Conservation (phyloP, 139 green algal species). For the Choricystis sp. region DNA sequence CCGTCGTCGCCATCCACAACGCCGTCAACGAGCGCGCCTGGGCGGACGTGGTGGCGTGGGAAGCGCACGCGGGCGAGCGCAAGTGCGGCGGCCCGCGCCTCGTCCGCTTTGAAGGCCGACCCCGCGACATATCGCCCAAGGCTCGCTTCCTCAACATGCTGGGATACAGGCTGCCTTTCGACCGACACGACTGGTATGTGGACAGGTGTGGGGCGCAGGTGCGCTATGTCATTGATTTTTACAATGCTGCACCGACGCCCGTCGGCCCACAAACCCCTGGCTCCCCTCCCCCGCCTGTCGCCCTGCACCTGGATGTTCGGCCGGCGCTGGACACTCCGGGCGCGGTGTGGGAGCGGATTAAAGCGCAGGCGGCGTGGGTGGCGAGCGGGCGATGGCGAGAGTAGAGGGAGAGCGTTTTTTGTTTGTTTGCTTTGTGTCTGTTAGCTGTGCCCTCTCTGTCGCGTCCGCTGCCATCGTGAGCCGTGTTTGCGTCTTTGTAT, state of each 20-base stretch:
- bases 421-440: too few relatives aligned
- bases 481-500: too few relatives aligned
- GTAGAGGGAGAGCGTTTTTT: too few relatives aligned
- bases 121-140: slow-evolving; percentile 73
- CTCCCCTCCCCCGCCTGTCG: slow-evolving; percentile 42
- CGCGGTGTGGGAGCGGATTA: slow-evolving; percentile 42
- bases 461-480: too few relatives aligned
- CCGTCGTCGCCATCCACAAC: slow-evolving; percentile 88
- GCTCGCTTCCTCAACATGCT: slow-evolving; percentile 78
- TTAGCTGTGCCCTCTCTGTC: too few relatives aligned
- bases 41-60: slow-evolving; percentile 66
- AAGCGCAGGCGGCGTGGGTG: slow-evolving; percentile 37
- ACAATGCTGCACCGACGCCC: slow-evolving; percentile 46
- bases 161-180: slow-evolving; percentile 82
- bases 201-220: slow-evolving; percentile 69
- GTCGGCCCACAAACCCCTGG: too few relatives aligned
- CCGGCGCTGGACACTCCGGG: slow-evolving; percentile 61
- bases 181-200: slow-evolving; percentile 89
- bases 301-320: slow-evolving; percentile 81
- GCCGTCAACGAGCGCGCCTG: slow-evolving; percentile 85
- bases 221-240: slow-evolving; percentile 92
- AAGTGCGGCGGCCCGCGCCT: slow-evolving; percentile 41
- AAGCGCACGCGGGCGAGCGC: slow-evolving; percentile 32
- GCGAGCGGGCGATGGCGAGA: slow-evolving; percentile 19
- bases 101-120: slow-evolving; percentile 58